Conservation (phyloP, 2,329 filamentous ascomycete species). For the Rhynchosporium agropyri region DNA sequence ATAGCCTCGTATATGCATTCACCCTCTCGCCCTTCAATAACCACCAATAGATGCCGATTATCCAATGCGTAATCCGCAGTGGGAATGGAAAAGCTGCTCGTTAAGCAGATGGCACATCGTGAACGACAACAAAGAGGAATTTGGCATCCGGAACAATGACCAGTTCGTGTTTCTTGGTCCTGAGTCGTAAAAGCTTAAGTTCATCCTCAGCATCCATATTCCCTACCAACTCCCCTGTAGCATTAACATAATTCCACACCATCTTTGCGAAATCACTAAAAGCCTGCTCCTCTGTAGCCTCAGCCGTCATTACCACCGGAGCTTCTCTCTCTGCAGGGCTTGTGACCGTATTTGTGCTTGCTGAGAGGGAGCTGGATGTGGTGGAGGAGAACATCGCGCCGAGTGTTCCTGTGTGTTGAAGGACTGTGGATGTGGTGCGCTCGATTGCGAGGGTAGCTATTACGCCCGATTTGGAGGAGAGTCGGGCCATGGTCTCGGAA, state of each 20-base stretch:
- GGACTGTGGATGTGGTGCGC: constrained; percentile 69
- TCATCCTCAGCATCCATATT: constrained; percentile 78
- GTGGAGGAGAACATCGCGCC: constrained; percentile 44
- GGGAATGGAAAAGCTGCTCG: background rate
- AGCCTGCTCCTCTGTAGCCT: constrained; percentile 1
- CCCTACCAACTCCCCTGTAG: constrained; percentile 69
- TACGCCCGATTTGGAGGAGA: constrained; percentile 78
- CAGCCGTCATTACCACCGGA: background rate
- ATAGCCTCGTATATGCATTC: constrained; percentile 19
- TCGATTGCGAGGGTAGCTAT: constrained; percentile 78
- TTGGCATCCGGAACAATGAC: constrained; percentile 81
- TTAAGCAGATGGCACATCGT: constrained; percentile 75
- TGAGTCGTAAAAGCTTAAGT: constrained; percentile 71
- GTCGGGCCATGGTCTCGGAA: constrained; percentile 40
- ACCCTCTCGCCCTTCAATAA: background rate
- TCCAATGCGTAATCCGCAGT: background rate
- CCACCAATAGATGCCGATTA: constrained; percentile 13
- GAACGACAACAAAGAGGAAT: constrained; percentile 77
- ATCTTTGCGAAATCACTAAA: constrained; percentile 66
- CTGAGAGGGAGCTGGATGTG: constrained; percentile 1
- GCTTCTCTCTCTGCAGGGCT: background rate
- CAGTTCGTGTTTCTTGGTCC: constrained; percentile 84
- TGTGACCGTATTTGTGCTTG: background rate
- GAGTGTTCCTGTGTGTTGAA: constrained; percentile 72
- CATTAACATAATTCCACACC: constrained; percentile 75